Evolutionary conservation across 2,329 filamentous ascomycete genomes (phyloP), one percentile per base, ranked within the genome.

Genomic region (Aspergillus brunneoviolaceus): DNA sequence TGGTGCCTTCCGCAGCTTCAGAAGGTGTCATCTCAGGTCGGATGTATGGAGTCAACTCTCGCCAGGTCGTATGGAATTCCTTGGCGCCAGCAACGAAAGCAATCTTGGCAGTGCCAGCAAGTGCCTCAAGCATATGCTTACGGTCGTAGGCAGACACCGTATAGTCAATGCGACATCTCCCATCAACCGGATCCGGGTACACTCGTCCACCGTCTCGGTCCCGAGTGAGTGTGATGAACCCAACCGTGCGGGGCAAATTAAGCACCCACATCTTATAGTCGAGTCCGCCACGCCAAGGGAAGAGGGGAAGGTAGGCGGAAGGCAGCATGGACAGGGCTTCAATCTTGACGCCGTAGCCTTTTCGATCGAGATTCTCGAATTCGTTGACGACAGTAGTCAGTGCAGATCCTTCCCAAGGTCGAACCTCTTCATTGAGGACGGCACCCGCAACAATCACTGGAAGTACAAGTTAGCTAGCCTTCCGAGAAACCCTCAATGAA

Each of bases 291-390:
- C 74, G 78, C 87, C 90, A 96, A 14, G 87, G 83, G 56, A 90
- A 79, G 55, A 84, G 77, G 5, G 86, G 79, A 14, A 92, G 78
- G 67, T 85, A 82, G 2, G 86, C 72, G 19, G 87, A 85, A 0
- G 92, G 91, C 70, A 92, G 69, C 89, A 95, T 93, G 68, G 84
- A 85, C 1, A 85, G 85, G 10, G 87, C 82, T 79, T 97, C 92
- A 29, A 97, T 80, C 74, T 96, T 96, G 52, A 84, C 82, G 45
- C 94, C 94, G 68, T 97, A 91, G 59, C 92, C 91, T 48, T 87
- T 81, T 5, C 85, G 85, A 72, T 96, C 92, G 0, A 93, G 81
- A 67, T 97, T 89, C 65, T 96, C 90, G 67, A 93, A 91, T 57
- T 90, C 87, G 49, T 83, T 85, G 64, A 91, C 88, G 19, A 93